Base-by-base conservation (phyloP, 108 stramenopile species). In the Conticribra guillardii region DNA sequence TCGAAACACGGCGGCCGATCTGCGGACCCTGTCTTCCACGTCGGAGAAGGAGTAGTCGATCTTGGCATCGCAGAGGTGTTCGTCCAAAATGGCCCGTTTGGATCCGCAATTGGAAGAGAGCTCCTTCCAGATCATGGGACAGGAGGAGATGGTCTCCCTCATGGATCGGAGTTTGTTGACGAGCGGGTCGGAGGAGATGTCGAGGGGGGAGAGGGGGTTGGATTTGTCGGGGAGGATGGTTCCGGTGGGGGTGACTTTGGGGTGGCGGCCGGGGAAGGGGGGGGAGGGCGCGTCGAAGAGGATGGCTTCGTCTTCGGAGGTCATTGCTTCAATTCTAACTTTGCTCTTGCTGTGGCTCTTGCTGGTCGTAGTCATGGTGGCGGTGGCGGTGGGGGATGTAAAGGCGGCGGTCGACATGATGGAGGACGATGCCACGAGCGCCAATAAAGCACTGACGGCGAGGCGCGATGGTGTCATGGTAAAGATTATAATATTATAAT, bases 41-140 rank as follows among this genome's bases (percentile, higher is more conserved):
- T 91, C 62, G 16, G 37, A 16, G 76, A 91, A 94, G 1, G 84
- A 84, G 3, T 76, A 64, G 55, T 87, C 82, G 47, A 94, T 74
- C 29, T 80, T 85, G 15, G 73, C 53, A 48, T 90, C 85, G 63
- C 88, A 93, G 51, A 88, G 46, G 60, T 86, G 90, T 59, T 90
- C 90, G 63, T 94, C 93, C 52, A 90, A 66, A 15, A 94, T 21
- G n/a, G 93, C 93, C 3, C 85, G 66, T 62, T 80, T 54, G 47
- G 87, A 48, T 18, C 87, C 86, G 64, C 84, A 87, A 24, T 73
- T 53, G 28, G 73, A 21, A 2, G 90, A 75, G 44, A 94, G 60
- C 54, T 88, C 80, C 4, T 60, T 69, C 93, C 93, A 94, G 3
- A 94, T 60, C 49, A 73, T 64, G 15, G 93, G 93, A 68, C 90